Evolutionary conservation across 192 early-diverging fungal species (phyloP).

Genomic region (Piromyces sp.): DNA sequence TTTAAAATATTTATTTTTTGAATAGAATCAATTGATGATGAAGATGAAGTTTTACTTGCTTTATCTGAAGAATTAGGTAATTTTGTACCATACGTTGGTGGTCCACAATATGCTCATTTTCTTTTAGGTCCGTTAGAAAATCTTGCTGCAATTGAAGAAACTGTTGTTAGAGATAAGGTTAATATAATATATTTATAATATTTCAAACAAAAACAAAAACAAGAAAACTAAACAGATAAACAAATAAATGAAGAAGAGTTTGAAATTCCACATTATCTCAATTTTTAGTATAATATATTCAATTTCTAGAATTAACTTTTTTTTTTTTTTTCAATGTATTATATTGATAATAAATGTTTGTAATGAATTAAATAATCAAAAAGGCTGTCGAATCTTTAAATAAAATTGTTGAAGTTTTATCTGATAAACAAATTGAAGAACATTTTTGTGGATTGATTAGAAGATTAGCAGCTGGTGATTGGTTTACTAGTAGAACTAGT

Average conservation of each 20-base stretch:
- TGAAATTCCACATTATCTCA: too few species aligned
- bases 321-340: too few species aligned
- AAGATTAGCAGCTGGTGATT: conserved; percentile 79
- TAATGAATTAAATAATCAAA: too few species aligned
- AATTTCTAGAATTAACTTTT: too few species aligned
- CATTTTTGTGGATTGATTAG: conserved; percentile 80
- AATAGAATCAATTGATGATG: conserved; percentile 94
- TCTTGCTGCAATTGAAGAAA: conserved; percentile 92
- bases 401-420: conserved; percentile 59
- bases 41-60: conserved; percentile 88
- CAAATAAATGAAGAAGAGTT: too few species aligned
- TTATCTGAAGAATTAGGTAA: conserved; percentile 88
- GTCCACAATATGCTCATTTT: conserved; percentile 66
- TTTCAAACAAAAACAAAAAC: too few species aligned
- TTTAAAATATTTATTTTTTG: neutral
- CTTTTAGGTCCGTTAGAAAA: conserved; percentile 84
- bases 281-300: too few species aligned
- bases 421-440: conserved; percentile 69
- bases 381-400: conserved; percentile 90
- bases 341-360: too few species aligned
- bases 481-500: conserved; percentile 93
- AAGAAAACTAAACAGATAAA: too few species aligned
- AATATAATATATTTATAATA: too few species aligned
- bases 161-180: conserved; percentile 92
- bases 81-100: conserved; percentile 86